Base-by-base conservation (phyloP, 2,329 filamentous ascomycete species). In the Phialocephala sp. region DNA sequence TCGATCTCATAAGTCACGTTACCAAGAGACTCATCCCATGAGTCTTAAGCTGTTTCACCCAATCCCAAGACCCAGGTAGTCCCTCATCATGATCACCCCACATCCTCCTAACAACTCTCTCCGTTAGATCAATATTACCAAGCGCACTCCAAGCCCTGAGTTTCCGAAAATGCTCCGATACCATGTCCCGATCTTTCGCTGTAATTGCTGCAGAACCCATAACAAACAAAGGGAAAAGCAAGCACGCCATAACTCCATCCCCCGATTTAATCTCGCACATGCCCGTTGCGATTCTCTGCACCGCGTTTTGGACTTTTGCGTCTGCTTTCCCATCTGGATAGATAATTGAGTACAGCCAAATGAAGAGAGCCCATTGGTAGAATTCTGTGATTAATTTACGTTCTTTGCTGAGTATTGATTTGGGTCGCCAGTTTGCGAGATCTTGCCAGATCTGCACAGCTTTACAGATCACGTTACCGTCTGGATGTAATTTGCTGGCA, bases 211-310 rank as follows among this genome's bases (percentile, higher is more conserved):
- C 66, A 4, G 64, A 56, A 1, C 69, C 71, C 11, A 68, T 62
- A n/a, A 73, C 55, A 41, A 73, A 73, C 4, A 72, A 54, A 2
- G 71, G 71, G 39, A 73, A 73, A 3, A 73, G 58, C 35, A 73
- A 60, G 36, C 66, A 70, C n/a, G 70, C 37, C 64, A 68, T 66
- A 12, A 68, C 57, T 5, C 66, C 67, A 22, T 71, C 63, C 18
- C 61, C 58, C 6, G 55, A 15, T 37, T 66, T 65, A n/a, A 72
- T 69, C 27, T 68, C 50, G 15, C 50, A 52, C 55, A 73, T 68
- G 4, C 45, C 67, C 12, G 20, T 27, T n/a, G 59, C 27, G 9
- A 67, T 68, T 18, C 24, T 9, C 2, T 60, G 45, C 14, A 72
- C 66, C 2, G 60, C 57, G 32, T 41, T 24, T 32, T 70, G 69